phyloP scores from a whole-genome alignment of 2,329 filamentous ascomycete genomes.

The Aspergillus niger region DNA sequence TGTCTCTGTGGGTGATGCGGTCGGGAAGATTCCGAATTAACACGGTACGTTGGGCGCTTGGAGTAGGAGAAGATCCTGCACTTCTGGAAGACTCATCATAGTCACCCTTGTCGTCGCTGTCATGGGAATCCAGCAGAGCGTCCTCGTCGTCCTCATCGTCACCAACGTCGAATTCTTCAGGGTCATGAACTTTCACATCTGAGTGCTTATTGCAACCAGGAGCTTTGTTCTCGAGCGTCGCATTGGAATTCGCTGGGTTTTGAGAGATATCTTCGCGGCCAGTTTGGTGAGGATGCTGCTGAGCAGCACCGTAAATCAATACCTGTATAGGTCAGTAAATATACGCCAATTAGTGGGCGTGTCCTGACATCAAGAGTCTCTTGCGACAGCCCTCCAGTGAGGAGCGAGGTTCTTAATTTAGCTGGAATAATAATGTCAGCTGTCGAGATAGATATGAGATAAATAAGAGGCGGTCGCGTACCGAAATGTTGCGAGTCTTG shows the following conservation, averaged over 20 bases:
- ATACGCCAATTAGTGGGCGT: slow-evolving; percentile 8
- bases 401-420: slow-evolving; percentile 51
- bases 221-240: neutral
- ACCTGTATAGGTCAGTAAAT: slow-evolving; percentile 23
- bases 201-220: neutral
- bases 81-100: slow-evolving; percentile 23
- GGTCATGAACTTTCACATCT: neutral
- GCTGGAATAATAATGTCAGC: slow-evolving; percentile 36
- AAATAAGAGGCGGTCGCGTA: slow-evolving; percentile 11
- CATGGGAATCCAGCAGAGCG: slow-evolving; percentile 25
- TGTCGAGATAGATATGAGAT: neutral
- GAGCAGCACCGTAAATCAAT: slow-evolving; percentile 21
- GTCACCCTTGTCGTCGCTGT: slow-evolving; percentile 30
- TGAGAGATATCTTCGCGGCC: neutral
- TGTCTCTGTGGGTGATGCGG: slow-evolving; percentile 64
- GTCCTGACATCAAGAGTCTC: slow-evolving; percentile 52
- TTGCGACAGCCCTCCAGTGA: slow-evolving; percentile 52
- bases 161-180: neutral
- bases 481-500: slow-evolving; percentile 19
- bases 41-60: slow-evolving; percentile 44
- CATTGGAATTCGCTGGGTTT: neutral
- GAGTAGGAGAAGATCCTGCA: slow-evolving; percentile 18
- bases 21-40: slow-evolving; percentile 64
- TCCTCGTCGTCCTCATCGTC: slow-evolving; percentile 25
- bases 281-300: neutral